Evolutionary conservation across 805 yeast genomes (phyloP), one percentile per base, ranked within the genome.

Genomic region (Cyberlindnera mycetangii): DNA sequence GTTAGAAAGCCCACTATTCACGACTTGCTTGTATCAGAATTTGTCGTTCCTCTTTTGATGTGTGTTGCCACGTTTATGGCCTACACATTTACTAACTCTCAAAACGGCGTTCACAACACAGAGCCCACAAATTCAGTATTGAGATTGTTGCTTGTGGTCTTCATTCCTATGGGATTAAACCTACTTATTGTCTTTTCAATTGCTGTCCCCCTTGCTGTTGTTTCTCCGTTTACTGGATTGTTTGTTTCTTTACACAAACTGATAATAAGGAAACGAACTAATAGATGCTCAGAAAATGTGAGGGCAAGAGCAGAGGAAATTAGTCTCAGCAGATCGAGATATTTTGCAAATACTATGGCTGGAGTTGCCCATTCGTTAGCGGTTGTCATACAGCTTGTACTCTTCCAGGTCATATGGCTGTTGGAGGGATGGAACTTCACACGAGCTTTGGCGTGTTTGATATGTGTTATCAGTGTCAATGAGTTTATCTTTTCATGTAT

Each of bases 41-140:
- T 90, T 47, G 51, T 87, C 39, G 76, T 88, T 33, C 93, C 96
- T 36, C 58, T 83, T 31, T 62, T 86, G 47, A 81, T 81, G 55
- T 80, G 93, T 15, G 76, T 81, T 21, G 80, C 82, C 53, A 75
- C 85, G 39, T 76, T 84, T 45, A 66, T 81, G 42, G 90, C 96
- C 0, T 92, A 79, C 64, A 70, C 82, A 41, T 92, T 85, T 58
- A 83, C 86, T 56, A 90, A 89, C 64, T 74, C 96, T 1, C 97
- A 89, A 68, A 87, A 83, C 27, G 97, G 97, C 24, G 96, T 89
- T 1, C 49, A 54, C 38, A 54, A 65, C 41, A 67, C 76, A n/a
- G 51, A 65, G 45, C 70, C 75, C 3, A 74, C 79, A 7, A 78
- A 82, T 60, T 76, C 92, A 0, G 58, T 85, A 0, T 50, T 84